Evolutionary conservation across 2,329 filamentous ascomycete genomes (phyloP).

Genomic region (Diaporthe nobilis): DNA sequence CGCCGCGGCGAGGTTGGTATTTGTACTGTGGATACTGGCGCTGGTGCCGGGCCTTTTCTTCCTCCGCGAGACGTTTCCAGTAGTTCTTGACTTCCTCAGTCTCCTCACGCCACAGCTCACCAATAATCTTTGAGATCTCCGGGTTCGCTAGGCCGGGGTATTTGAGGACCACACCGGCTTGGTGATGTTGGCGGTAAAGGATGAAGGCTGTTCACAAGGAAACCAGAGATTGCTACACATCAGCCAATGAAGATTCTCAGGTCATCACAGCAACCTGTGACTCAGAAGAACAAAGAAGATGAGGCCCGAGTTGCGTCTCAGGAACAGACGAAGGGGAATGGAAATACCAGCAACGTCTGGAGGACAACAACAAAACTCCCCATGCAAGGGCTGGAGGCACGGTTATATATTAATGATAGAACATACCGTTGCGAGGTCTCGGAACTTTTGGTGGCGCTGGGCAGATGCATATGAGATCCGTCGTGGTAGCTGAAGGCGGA

Average conservation of each 20-base stretch:
- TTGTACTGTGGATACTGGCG: conserved; percentile 93
- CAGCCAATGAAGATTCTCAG: conserved; percentile 28
- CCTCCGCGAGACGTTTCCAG: conserved; percentile 92
- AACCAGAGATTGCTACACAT: conserved; percentile 26
- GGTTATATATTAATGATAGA: conserved; percentile 37
- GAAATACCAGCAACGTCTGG: conserved; percentile 20
- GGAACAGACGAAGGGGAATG: conserved; percentile 38
- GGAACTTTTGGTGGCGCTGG: conserved; percentile 70
- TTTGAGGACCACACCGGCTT: conserved; percentile 83
- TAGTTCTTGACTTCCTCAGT: conserved; percentile 80
- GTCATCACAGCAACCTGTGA: conserved; percentile 34
- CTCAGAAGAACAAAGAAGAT: conserved; percentile 40
- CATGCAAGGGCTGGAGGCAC: conserved; percentile 39
- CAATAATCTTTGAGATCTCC: conserved; percentile 97
- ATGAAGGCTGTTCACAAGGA: conserved; percentile 83
- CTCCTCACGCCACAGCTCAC: conserved; percentile 89
- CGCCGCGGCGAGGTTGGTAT: conserved; percentile 86
- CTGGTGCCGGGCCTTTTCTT: conserved; percentile 92
- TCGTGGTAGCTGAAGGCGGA: conserved; percentile 44
- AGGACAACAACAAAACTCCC: conserved; percentile 35
- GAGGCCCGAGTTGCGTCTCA: conserved; percentile 41
- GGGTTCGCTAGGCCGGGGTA: conserved; percentile 95
- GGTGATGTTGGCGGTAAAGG: conserved; percentile 93
- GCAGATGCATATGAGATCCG: conserved; percentile 69
- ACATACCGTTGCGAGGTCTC: conserved; percentile 71